Evolutionary conservation across 257 asterid species (phyloP).

Genomic region (Scutellaria minor): DNA sequence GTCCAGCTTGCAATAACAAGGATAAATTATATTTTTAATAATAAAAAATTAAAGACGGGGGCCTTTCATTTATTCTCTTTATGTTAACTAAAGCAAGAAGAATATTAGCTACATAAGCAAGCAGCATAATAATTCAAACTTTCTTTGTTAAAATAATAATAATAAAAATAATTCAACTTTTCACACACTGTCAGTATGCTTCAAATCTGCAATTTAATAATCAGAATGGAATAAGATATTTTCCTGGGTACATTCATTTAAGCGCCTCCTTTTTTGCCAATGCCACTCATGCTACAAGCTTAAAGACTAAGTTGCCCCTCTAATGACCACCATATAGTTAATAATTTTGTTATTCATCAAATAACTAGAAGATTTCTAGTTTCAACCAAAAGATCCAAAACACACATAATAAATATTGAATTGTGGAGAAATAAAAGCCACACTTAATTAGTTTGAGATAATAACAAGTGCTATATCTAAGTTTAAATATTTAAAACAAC

Average conservation of each 20-base stretch:
- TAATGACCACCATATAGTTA: too few species aligned
- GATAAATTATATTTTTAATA: too few species aligned
- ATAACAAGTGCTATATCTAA: too few species aligned
- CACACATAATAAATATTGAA: too few species aligned
- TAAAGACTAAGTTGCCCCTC: conserved; percentile 26
- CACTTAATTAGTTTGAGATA: too few species aligned
- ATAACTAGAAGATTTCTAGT: not conserved
- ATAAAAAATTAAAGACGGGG: conserved; percentile 5
- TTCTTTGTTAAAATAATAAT: too few species aligned
- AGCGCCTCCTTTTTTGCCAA: conserved; percentile 30
- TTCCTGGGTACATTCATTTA: conserved; percentile 6
- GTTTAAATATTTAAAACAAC: too few species aligned
- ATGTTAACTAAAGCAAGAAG: conserved; percentile 47
- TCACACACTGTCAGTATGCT: conserved; percentile 37
- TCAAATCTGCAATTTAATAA: conserved; percentile 29
- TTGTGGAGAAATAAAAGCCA: too few species aligned
- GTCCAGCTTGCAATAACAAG: not conserved
- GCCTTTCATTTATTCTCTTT: conserved; percentile 39
- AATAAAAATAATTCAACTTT: conserved; percentile 27
- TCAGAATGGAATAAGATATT: conserved; percentile 5
- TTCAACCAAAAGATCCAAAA: conserved; percentile 10
- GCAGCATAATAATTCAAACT: conserved; percentile 33
- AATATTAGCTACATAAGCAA: conserved; percentile 43
- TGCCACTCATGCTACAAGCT: conserved; percentile 9
- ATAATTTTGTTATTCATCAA: not conserved